phyloP scores from a whole-genome alignment of 1,284 basidiomycete genomes.

The Serendipita sp. region DNA sequence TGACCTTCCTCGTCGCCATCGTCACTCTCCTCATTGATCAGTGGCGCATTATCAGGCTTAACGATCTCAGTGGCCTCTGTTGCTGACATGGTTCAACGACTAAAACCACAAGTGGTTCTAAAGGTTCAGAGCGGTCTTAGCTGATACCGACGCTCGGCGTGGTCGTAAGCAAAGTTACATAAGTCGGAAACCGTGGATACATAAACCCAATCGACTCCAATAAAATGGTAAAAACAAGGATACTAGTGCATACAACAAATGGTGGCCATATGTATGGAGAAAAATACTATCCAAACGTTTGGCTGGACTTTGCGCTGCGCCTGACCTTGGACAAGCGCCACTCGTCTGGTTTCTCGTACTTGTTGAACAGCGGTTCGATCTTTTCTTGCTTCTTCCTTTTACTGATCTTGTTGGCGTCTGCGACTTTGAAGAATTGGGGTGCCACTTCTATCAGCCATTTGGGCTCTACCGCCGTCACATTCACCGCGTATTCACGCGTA shows the following conservation, averaged over 20 bases:
- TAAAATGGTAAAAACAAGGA: not conserved
- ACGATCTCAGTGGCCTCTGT: too few relatives aligned
- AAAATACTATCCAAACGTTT: conserved; percentile 52
- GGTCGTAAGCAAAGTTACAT: too few relatives aligned
- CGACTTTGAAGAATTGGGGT: conserved; percentile 94
- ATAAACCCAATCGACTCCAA: not conserved
- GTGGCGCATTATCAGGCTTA: not conserved
- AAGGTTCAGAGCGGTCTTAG: too few relatives aligned
- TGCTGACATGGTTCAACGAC: too few relatives aligned
- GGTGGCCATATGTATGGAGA: not conserved
- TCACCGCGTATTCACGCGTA: conserved; percentile 87
- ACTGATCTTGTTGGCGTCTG: conserved; percentile 90
- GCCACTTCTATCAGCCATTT: conserved; percentile 99
- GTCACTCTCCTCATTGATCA: conserved; percentile 9
- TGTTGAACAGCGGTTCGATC: conserved; percentile 85
- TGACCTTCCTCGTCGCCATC: conserved; percentile 11
- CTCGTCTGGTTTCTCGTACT: conserved; percentile 81
- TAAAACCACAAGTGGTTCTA: too few relatives aligned
- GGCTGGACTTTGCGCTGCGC: conserved; percentile 72
- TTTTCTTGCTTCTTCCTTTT: conserved; percentile 96
- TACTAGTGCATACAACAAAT: not conserved
- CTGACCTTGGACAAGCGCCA: conserved; percentile 83
- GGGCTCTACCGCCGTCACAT: conserved; percentile 91
- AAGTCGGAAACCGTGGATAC: not conserved
- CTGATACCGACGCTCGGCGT: too few relatives aligned